Evolutionary conservation across 169 alveolate species (phyloP), one percentile per base, ranked within the genome.

Genomic region (Eimeria brunetti): DNA sequence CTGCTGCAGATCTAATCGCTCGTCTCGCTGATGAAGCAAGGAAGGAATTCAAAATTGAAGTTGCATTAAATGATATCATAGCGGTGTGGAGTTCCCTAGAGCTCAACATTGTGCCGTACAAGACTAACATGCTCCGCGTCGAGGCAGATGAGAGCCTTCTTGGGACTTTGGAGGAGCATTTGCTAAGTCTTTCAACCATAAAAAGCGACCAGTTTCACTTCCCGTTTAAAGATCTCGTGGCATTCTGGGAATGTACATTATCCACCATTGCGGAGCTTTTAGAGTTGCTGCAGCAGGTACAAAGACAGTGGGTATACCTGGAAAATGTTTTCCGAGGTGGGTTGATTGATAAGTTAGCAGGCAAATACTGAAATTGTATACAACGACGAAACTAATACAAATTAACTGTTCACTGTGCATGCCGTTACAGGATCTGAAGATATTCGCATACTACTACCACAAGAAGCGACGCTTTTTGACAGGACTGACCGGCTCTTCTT

Each of bases 361-460:
- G 98, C 98, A 98, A 99, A 99, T 27, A 97, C 98, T 85, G 98
- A 98, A 96, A 98, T 99, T 5, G 98, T 98, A 96, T 96, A 98
- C 94, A 98, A 98, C 98, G 98, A 97, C 94, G 98, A 98, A 95
- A 97, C 98, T 67, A 99, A 98, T 96, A 98, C 98, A 95, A 97
- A 95, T 88, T 98, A 99, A 99, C 36, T 16, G 20, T 22, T 97
- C 98, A 22, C 5, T 62, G 92, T 46, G 27, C 80, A 20, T 81
- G 88, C 44, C 36, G 53, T 62, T 44, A 83, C 91, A 36, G 97
- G 97, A 56, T 94, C 97, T 22, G 97, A 96, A 22, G 97, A 96
- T 83, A 96, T 96, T 51, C 97, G 97, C 46, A 96, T 95, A 27
- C 94, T 95, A 62, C 91, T 96, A 36, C 97, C 97, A n/a, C 96